These are phyloP conservation scores for Macrolepiota fuliginosa DNA, from an alignment of 768 basidiomycete genomes.

Conservation along the genomic window DNA sequence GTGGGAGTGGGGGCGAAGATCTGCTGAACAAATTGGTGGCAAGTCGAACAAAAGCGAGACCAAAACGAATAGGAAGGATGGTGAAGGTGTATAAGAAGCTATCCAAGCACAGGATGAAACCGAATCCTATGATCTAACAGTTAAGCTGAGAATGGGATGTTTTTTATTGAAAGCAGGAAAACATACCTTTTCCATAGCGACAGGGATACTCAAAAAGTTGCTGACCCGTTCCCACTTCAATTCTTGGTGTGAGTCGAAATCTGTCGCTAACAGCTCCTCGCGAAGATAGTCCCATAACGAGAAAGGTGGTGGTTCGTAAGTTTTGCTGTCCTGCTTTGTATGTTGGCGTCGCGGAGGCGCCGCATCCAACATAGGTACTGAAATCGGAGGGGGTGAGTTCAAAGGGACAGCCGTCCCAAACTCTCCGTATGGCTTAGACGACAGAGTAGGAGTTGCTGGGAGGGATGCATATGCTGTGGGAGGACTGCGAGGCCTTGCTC, in stretches of 20 bases:
- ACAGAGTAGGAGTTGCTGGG: slow-evolving; percentile 67
- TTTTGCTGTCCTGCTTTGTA: slow-evolving; percentile 1
- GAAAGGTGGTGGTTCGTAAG: slow-evolving; percentile 44
- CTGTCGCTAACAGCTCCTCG: slow-evolving; percentile 87
- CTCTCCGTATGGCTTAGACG: slow-evolving; percentile 34
- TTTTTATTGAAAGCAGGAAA: not conserved
- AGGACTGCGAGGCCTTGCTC: not conserved
- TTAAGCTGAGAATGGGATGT: not conserved
- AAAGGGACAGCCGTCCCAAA: slow-evolving; percentile 26
- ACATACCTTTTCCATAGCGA: slow-evolving; percentile 91
- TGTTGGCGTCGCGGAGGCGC: slow-evolving; percentile 20
- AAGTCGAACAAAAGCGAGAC: slow-evolving; percentile 60
- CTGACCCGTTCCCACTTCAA: slow-evolving; percentile 95
- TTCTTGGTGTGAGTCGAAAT: slow-evolving; percentile 92
- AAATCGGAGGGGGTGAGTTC: slow-evolving; percentile 23
- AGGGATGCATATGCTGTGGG: slow-evolving; percentile 69
- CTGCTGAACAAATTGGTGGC: slow-evolving; percentile 46
- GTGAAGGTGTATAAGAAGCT: slow-evolving; percentile 98
- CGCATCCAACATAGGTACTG: slow-evolving; percentile 17
- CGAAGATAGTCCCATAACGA: slow-evolving; percentile 91
- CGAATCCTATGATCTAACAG: slow-evolving; percentile 83
- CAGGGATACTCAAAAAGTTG: slow-evolving; percentile 90
- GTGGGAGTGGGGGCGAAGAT: slow-evolving; percentile 60
- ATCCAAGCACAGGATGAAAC: slow-evolving; percentile 91
- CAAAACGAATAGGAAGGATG: slow-evolving; percentile 88